A percentile compares a stretch with the other conserved stretches of the same genome.
phyloP scores from a whole-genome alignment of 306 rosid species.

The Delonix regia region DNA sequence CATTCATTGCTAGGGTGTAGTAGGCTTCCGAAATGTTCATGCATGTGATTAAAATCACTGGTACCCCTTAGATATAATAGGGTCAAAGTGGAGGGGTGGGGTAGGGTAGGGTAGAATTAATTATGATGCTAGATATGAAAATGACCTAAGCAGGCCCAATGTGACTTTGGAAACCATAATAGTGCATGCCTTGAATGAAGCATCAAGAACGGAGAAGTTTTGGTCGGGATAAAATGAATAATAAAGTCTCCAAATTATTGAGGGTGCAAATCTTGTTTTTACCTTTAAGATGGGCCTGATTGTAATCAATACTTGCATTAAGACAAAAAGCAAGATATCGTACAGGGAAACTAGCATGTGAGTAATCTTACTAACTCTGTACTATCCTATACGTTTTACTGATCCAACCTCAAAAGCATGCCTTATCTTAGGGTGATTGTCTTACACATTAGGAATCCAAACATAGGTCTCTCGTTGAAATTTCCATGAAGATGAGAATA shows the following conservation, averaged over 20 bases:
- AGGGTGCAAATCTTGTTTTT: no score
- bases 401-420: no score
- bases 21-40: conserved; percentile 31
- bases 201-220: conserved; percentile 25
- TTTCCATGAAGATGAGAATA: no score
- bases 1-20: neutral
- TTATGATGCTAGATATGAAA: neutral
- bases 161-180: conserved; percentile 27
- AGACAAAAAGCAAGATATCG: conserved; percentile 37
- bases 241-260: conserved; percentile 33
- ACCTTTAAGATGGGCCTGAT: conserved; percentile 2
- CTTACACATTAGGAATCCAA: no score
- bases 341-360: conserved; percentile 21
- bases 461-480: no score
- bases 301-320: conserved; percentile 34
- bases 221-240: neutral
- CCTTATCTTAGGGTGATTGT: no score
- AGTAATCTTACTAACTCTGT: neutral
- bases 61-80: neutral
- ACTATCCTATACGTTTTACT: neutral
- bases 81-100: conserved; percentile 37
- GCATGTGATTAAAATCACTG: neutral
- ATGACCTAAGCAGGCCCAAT: conserved; percentile 33
- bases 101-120: conserved; percentile 14
- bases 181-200: conserved; percentile 29